phyloP scores from a whole-genome alignment of 768 basidiomycete species.

The Podaxis sp. region DNA sequence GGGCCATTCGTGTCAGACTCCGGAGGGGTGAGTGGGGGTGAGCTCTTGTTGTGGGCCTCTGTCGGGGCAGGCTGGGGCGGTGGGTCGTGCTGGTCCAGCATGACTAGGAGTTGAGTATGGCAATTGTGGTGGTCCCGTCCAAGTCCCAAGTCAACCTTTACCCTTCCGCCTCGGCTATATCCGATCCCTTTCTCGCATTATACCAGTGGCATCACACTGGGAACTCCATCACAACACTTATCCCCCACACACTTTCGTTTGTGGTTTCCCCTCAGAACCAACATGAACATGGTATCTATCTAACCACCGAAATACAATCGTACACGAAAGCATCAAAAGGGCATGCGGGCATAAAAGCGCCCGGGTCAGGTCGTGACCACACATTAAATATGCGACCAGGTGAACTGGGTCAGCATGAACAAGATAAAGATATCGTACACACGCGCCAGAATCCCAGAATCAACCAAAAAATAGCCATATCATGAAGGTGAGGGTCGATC shows the following conservation, averaged over 20 bases:
- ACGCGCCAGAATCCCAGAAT: slow-evolving; percentile 8
- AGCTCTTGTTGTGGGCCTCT: slow-evolving; percentile 4
- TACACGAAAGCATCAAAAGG: slow-evolving; percentile 3
- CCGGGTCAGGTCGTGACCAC: neutral
- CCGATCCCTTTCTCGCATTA: slow-evolving; percentile 24
- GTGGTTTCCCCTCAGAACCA: neutral
- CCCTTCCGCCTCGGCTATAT: slow-evolving; percentile 33
- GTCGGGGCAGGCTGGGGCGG: neutral
- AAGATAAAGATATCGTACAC: slow-evolving; percentile 13
- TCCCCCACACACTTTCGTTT: neutral
- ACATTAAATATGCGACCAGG: slow-evolving; percentile 6
- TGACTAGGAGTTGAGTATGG: neutral
- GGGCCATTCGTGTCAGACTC: slow-evolving; percentile 11
- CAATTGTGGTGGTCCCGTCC: slow-evolving; percentile 4
- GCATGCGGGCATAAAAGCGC: neutral
- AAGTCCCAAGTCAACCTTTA: slow-evolving; percentile 10
- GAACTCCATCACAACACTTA: slow-evolving; percentile 7
- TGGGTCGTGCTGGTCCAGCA: slow-evolving; percentile 6
- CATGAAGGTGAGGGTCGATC: slow-evolving; percentile 1
- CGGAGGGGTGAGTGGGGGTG: slow-evolving; percentile 19
- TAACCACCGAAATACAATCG: neutral
- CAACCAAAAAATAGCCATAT: slow-evolving; percentile 1
- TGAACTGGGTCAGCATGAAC: neutral
- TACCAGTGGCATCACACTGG: slow-evolving; percentile 15
- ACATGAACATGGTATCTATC: slow-evolving; percentile 1